Conservation (phyloP, 352 stramenopile genomes). For the Phytophthora macrochlamydospora region DNA sequence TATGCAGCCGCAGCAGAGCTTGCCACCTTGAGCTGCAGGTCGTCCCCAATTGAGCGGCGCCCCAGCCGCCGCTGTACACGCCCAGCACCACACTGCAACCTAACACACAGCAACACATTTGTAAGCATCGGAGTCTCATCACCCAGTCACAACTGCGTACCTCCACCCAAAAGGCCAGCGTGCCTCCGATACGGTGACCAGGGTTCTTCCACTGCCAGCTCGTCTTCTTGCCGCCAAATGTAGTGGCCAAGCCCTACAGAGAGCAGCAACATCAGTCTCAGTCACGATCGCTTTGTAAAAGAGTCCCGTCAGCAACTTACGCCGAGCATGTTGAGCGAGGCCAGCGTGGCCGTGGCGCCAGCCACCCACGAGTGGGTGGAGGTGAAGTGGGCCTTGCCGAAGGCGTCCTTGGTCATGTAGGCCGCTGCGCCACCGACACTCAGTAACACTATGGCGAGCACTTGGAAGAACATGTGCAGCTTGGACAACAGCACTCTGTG, state of each 20-base stretch:
- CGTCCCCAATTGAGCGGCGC: conserved; percentile 40
- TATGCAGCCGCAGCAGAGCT: conserved; percentile 47
- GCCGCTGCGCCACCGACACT: conserved; percentile 41
- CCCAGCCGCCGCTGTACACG: conserved; percentile 64
- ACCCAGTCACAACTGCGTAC: conserved; percentile 11
- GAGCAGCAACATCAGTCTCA: background rate
- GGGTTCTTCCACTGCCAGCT: conserved; percentile 79
- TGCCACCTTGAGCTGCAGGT: conserved; percentile 56
- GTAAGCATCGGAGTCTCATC: too few relatives aligned
- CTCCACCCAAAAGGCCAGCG: conserved; percentile 57
- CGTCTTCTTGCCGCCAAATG: conserved; percentile 64
- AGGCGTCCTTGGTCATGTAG: conserved; percentile 66
- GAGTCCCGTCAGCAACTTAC: conserved; percentile 27
- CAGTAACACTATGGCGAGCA: conserved; percentile 55
- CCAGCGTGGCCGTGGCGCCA: conserved; percentile 41
- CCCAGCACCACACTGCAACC: conserved; percentile 48
- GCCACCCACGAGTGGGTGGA: conserved; percentile 80
- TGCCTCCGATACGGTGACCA: conserved; percentile 61
- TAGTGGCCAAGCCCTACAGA: conserved; percentile 51
- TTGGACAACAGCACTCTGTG: conserved; percentile 45
- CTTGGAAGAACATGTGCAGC: conserved; percentile 56
- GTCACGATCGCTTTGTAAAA: background rate
- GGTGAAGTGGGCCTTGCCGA: conserved; percentile 68
- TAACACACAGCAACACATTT: conserved; percentile 2
- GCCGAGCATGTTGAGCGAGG: conserved; percentile 63